Conservation (phyloP, 768 basidiomycete genomes). For the Flagelloscypha sp. region DNA sequence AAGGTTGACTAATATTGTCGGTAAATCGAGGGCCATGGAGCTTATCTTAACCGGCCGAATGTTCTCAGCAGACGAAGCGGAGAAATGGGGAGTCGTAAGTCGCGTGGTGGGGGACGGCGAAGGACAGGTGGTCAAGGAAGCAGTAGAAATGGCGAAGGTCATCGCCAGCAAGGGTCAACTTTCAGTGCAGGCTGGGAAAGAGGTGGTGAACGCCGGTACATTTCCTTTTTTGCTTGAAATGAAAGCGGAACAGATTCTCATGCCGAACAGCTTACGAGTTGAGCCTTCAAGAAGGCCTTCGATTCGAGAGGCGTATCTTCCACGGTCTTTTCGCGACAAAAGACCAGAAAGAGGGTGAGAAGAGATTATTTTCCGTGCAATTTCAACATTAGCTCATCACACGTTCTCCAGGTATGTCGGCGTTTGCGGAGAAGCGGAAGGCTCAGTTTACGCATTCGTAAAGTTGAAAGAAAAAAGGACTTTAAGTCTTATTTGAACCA, state of each 20-base stretch:
- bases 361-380: neutral
- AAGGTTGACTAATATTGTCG: slow-evolving; percentile 75
- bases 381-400: slow-evolving; percentile 7
- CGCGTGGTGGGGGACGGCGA: slow-evolving; percentile 70
- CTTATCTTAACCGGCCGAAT: slow-evolving; percentile 82
- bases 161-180: slow-evolving; percentile 81
- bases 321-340: slow-evolving; percentile 87
- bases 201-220: slow-evolving; percentile 84
- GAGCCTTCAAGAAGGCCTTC: slow-evolving; percentile 71
- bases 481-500: slow-evolving; percentile 10
- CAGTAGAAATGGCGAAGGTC: slow-evolving; percentile 65
- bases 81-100: slow-evolving; percentile 81
- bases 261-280: slow-evolving; percentile 75
- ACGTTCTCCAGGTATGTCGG: slow-evolving; percentile 68
- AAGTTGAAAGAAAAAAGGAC: slow-evolving; percentile 2
- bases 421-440: slow-evolving; percentile 91
- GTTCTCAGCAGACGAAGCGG: slow-evolving; percentile 75
- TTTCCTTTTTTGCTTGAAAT: slow-evolving; percentile 4
- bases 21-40: slow-evolving; percentile 94
- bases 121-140: slow-evolving; percentile 79
- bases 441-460: slow-evolving; percentile 66
- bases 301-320: slow-evolving; percentile 85
- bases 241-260: no score
- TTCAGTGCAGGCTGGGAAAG: slow-evolving; percentile 82
- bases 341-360: slow-evolving; percentile 90